phyloP scores from a whole-genome alignment of 768 basidiomycete genomes.

The Dictyophora rubrovolvata region DNA sequence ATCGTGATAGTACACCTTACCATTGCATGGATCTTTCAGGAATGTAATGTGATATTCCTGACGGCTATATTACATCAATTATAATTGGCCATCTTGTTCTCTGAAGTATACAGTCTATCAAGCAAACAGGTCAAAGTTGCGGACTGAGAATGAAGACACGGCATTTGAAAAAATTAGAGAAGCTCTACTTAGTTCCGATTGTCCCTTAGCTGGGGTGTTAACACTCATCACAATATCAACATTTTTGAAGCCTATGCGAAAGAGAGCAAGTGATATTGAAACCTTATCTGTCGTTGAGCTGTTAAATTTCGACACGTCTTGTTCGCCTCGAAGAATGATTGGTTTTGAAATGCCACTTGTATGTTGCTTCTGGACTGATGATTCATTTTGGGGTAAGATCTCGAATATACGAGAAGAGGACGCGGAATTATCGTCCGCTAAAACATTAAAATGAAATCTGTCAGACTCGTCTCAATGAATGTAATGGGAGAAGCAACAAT shows the following conservation, averaged over 20 bases:
- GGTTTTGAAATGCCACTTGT: constrained; percentile 45
- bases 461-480: background rate
- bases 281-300: constrained; percentile 50
- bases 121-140: constrained; percentile 62
- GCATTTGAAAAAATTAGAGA: constrained; percentile 47
- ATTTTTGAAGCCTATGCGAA: constrained; percentile 57
- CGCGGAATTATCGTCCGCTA: constrained; percentile 88
- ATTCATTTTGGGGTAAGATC: constrained; percentile 24
- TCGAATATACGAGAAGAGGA: constrained; percentile 34
- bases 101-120: constrained; percentile 23
- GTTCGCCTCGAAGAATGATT: constrained; percentile 56
- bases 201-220: constrained; percentile 57
- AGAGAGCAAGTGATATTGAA: constrained; percentile 70
- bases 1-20: background rate
- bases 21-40: too few species aligned
- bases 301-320: constrained; percentile 73
- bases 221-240: constrained; percentile 79
- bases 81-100: too few species aligned
- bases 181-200: constrained; percentile 23
- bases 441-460: constrained; percentile 85
- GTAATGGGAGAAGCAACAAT: background rate
- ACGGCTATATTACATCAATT: too few species aligned
- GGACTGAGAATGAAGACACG: constrained; percentile 50
- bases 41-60: too few species aligned
- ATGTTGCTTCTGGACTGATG: constrained; percentile 26